Conservation (phyloP, 768 basidiomycete genomes). For the Russula dissimulans region DNA sequence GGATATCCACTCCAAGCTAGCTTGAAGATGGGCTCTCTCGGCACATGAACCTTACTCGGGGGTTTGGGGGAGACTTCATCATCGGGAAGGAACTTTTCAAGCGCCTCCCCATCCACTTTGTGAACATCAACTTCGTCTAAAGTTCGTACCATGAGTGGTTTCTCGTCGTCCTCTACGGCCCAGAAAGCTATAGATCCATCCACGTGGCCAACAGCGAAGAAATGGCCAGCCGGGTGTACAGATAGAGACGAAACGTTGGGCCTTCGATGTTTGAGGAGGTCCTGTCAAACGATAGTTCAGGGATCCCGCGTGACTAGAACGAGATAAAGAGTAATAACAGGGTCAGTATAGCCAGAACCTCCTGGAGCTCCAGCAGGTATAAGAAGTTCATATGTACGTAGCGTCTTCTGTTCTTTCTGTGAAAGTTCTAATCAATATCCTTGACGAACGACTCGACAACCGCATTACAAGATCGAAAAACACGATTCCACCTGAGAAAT, state of each 20-base stretch:
- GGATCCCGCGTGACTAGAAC: not conserved
- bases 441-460: not conserved
- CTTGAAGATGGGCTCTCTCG: slow-evolving; percentile 76
- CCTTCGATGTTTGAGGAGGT: slow-evolving; percentile 60
- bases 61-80: slow-evolving; percentile 22
- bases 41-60: slow-evolving; percentile 11
- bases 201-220: slow-evolving; percentile 71
- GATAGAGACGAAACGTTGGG: slow-evolving; percentile 62
- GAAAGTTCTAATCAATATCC: slow-evolving; percentile 13
- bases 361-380: slow-evolving; percentile 78
- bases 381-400: slow-evolving; percentile 58
- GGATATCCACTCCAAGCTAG: slow-evolving; percentile 76
- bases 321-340: slow-evolving; percentile 31
- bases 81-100: slow-evolving; percentile 33
- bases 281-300: slow-evolving; percentile 29
- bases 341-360: slow-evolving; percentile 50
- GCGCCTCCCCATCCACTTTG: slow-evolving; percentile 37
- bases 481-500: slow-evolving; percentile 45
- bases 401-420: slow-evolving; percentile 40
- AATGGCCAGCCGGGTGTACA: slow-evolving; percentile 64
- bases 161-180: slow-evolving; percentile 69
- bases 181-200: slow-evolving; percentile 83
- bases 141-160: slow-evolving; percentile 67
- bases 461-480: slow-evolving; percentile 47
- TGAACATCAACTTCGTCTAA: slow-evolving; percentile 48